Conservation (phyloP, 345 rosid genomes). For the Lumnitzera littorea region DNA sequence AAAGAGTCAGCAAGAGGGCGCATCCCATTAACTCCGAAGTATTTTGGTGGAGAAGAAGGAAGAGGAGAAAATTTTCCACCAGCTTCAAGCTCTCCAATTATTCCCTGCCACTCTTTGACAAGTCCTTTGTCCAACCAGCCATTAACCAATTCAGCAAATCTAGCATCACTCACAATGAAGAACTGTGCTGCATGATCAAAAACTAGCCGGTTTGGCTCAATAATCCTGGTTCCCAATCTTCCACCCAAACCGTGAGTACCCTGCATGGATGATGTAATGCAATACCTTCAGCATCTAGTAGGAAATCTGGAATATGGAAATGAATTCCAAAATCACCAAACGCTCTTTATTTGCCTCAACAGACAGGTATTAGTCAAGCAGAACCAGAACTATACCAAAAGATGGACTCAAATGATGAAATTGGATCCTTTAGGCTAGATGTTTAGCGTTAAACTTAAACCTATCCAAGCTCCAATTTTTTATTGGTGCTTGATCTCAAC, state of each 20-base stretch:
- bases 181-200: constrained; percentile 94
- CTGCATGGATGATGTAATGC: constrained; percentile 19
- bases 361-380: no score
- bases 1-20: constrained; percentile 76
- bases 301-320: background rate
- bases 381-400: no score
- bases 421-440: no score
- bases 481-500: no score
- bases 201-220: constrained; percentile 50
- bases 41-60: constrained; percentile 52
- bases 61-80: constrained; percentile 67
- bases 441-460: no score
- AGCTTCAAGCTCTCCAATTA: constrained; percentile 65
- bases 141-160: constrained; percentile 50
- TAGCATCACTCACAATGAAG: constrained; percentile 68
- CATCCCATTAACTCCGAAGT: constrained; percentile 77
- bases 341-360: no score
- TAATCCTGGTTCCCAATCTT: constrained; percentile 80
- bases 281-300: background rate
- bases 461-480: no score
- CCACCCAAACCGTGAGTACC: constrained; percentile 96
- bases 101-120: constrained; percentile 59
- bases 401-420: no score
- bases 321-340: no score
- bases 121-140: constrained; percentile 74